Conservation (phyloP, 768 basidiomycete genomes). For the Cystofilobasidium capitatum region DNA sequence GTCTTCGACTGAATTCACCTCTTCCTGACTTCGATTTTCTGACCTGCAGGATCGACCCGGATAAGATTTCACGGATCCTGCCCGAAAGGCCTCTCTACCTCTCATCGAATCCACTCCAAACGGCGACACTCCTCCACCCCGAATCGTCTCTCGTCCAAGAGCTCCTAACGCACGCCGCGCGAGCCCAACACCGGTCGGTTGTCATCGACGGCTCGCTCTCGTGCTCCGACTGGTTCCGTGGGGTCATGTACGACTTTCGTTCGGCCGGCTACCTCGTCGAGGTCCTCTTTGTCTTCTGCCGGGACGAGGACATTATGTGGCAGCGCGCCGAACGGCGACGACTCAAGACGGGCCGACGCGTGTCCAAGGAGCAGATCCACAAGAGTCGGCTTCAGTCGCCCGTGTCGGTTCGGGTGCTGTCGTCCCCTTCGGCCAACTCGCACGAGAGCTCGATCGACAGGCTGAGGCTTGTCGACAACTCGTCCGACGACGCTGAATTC, state of each 20-base stretch:
- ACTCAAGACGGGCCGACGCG: slow-evolving; percentile 31
- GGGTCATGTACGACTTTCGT: slow-evolving; percentile 29
- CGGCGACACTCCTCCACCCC: slow-evolving; percentile 32
- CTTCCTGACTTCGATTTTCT: neutral
- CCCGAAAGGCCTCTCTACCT: slow-evolving; percentile 35
- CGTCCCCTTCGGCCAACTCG: slow-evolving; percentile 27
- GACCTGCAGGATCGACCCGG: slow-evolving; percentile 35
- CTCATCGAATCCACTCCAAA: slow-evolving; percentile 1
- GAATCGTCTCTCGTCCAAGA: slow-evolving; percentile 35
- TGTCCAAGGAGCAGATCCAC: slow-evolving; percentile 24
- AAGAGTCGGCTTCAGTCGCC: slow-evolving; percentile 27
- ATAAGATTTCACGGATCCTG: slow-evolving; percentile 32
- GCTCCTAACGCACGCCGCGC: slow-evolving; percentile 30
- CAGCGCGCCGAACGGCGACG: slow-evolving; percentile 31
- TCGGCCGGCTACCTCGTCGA: slow-evolving; percentile 31
- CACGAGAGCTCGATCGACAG: slow-evolving; percentile 27
- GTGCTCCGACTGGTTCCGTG: slow-evolving; percentile 33
- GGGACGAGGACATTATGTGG: slow-evolving; percentile 31
- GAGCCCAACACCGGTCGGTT: slow-evolving; percentile 27
- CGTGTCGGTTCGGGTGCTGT: slow-evolving; percentile 23
- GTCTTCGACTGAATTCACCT: neutral
- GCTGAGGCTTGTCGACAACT: slow-evolving; percentile 34
- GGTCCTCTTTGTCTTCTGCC: slow-evolving; percentile 35
- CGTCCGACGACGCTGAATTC: slow-evolving; percentile 25
- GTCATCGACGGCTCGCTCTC: slow-evolving; percentile 35